Percentiles rank a stretch among this genome's conserved stretches.
phyloP scores from a whole-genome alignment of 257 asterid genomes.

The Hygrophila difformis region DNA sequence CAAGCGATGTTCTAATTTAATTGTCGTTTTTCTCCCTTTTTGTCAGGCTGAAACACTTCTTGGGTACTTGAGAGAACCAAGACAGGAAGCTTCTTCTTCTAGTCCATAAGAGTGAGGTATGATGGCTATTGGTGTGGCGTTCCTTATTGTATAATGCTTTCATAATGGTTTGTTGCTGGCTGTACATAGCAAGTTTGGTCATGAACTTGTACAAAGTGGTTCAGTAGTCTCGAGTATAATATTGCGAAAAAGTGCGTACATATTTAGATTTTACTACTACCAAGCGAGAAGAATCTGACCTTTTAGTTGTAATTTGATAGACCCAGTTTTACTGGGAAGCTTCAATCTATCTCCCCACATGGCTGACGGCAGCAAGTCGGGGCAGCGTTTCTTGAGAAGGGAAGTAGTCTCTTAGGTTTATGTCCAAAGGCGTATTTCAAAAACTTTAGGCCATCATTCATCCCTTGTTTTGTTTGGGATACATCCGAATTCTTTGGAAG shows the following conservation, averaged over 20 bases:
- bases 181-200: slow-evolving; percentile 38
- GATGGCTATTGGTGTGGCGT: slow-evolving; percentile 17
- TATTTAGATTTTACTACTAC: slow-evolving; percentile 27
- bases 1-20: no score
- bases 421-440: slow-evolving; percentile 21
- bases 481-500: slow-evolving; percentile 34
- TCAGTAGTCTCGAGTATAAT: slow-evolving; percentile 26
- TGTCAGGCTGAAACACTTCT: slow-evolving; percentile 93
- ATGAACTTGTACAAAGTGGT: slow-evolving; percentile 61
- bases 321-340: slow-evolving; percentile 26
- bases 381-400: slow-evolving; percentile 19
- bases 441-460: slow-evolving; percentile 38
- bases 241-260: slow-evolving; percentile 6
- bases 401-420: slow-evolving; percentile 24
- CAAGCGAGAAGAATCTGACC: slow-evolving; percentile 43
- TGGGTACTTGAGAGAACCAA: slow-evolving; percentile 85
- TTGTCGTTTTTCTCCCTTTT: slow-evolving; percentile 1
- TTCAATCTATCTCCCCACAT: slow-evolving; percentile 15
- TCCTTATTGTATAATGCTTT: slow-evolving; percentile 24
- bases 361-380: slow-evolving; percentile 22
- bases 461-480: slow-evolving; percentile 47
- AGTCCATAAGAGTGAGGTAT: slow-evolving; percentile 41
- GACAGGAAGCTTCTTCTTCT: slow-evolving; percentile 77
- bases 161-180: slow-evolving; percentile 34
- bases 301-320: slow-evolving; percentile 28